Conservation (phyloP, 2,329 filamentous ascomycete genomes). For the Neurospora sp. region DNA sequence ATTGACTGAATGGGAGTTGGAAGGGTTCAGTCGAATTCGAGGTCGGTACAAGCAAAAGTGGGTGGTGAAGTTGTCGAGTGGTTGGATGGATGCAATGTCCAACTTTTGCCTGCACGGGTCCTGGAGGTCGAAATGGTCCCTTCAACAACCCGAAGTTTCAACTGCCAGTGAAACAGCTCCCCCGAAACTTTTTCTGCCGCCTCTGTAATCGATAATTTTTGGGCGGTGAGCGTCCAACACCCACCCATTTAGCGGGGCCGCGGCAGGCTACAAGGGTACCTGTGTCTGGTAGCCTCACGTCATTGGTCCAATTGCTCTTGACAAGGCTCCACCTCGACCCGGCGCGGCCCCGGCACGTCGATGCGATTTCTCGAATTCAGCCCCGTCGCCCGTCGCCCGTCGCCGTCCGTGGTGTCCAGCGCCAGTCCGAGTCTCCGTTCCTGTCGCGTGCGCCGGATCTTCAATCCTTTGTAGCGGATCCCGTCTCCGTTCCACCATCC, state of each 20-base stretch:
- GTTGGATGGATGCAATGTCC: neutral
- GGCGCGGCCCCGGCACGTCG: neutral
- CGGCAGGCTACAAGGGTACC: neutral
- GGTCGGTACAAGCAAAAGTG: neutral
- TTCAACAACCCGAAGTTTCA: neutral
- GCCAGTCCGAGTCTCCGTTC: neutral
- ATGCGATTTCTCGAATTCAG: neutral
- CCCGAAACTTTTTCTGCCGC: conserved; percentile 14
- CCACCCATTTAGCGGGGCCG: neutral
- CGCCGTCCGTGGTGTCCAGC: neutral
- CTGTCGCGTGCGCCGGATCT: neutral
- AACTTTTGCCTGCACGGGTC: neutral
- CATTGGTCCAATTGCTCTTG: neutral
- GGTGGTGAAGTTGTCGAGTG: neutral
- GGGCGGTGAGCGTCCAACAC: conserved; percentile 14
- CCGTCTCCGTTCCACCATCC: neutral
- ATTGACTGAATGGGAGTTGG: neutral
- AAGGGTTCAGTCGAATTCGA: neutral
- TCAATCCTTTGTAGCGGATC: neutral
- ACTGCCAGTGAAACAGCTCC: neutral
- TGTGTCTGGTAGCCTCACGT: accelerated
- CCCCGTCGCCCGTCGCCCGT: neutral
- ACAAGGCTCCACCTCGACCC: neutral
- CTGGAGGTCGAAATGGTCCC: neutral
- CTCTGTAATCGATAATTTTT: conserved; percentile 8